Conservation (phyloP, 225 moss, liverwort and hornwort genomes). For the Polytrichum formosum region DNA sequence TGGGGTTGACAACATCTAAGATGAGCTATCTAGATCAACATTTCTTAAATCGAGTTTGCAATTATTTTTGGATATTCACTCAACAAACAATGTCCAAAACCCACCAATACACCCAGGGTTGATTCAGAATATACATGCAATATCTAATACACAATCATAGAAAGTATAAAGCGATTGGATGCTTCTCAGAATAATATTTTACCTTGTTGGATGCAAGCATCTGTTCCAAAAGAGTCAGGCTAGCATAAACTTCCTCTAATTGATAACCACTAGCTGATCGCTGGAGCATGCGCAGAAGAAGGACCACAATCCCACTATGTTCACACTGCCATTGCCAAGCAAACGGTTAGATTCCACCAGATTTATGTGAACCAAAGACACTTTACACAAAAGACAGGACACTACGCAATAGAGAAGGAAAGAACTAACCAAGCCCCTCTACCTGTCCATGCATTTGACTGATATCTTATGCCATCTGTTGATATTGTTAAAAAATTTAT, state of each 20-base stretch:
- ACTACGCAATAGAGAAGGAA: neutral
- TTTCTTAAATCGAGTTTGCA: no score
- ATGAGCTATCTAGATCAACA: no score
- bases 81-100: neutral
- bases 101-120: neutral
- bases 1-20: no score
- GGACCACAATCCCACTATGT: slow-evolving; percentile 85
- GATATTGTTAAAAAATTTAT: no score
- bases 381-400: neutral
- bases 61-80: no score
- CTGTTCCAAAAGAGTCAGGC: slow-evolving; percentile 72
- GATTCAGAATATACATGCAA: no score
- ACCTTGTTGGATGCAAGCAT: slow-evolving; percentile 92
- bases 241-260: slow-evolving; percentile 76
- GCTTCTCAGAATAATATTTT: neutral
- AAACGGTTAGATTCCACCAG: slow-evolving; percentile 6
- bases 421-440: no score
- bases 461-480: no score
- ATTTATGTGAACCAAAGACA: neutral
- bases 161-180: no score
- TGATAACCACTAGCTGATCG: slow-evolving; percentile 68
- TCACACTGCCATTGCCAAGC: slow-evolving; percentile 61
- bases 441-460: no score
- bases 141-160: no score
- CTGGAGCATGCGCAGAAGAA: slow-evolving; percentile 86